Percentiles rank a stretch among this genome's conserved stretches.
phyloP scores from a whole-genome alignment of 768 basidiomycete genomes.

The Boletus fagicola region DNA sequence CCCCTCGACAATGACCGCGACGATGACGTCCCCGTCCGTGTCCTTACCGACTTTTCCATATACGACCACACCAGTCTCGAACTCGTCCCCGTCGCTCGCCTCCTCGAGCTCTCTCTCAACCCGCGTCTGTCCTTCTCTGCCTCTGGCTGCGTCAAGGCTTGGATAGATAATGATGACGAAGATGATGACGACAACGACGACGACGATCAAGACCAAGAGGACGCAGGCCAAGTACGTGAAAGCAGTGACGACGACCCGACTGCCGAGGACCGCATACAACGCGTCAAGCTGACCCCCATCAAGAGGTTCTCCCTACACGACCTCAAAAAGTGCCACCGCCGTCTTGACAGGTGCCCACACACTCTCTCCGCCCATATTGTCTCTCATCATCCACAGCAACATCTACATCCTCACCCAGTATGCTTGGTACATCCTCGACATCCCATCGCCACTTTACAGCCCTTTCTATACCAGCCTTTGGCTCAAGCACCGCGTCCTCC shows the following conservation, averaged over 20 bases:
- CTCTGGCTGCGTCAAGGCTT: slow-evolving; percentile 40
- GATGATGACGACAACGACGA: slow-evolving; percentile 28
- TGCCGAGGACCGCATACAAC: slow-evolving; percentile 20
- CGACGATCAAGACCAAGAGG: slow-evolving; percentile 20
- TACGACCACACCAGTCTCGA: slow-evolving; percentile 41
- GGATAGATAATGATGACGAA: slow-evolving; percentile 34
- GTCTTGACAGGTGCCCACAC: slow-evolving; percentile 44
- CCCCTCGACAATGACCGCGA: slow-evolving; percentile 26
- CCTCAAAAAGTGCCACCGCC: slow-evolving; percentile 19
- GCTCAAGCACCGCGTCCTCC: slow-evolving; percentile 48
- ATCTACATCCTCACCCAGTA: slow-evolving; percentile 59
- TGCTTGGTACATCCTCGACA: slow-evolving; percentile 70
- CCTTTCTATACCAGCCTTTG: slow-evolving; percentile 48
- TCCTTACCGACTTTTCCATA: slow-evolving; percentile 52
- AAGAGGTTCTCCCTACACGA: slow-evolving; percentile 49
- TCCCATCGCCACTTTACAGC: slow-evolving; percentile 46
- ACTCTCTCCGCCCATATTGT: background rate
- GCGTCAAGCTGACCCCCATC: slow-evolving; percentile 43
- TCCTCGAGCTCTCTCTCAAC: slow-evolving; percentile 35
- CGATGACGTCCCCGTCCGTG: slow-evolving; percentile 52
- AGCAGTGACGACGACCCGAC: background rate
- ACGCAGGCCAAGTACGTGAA: slow-evolving; percentile 13
- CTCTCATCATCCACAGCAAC: slow-evolving; percentile 42
- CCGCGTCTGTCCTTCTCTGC: slow-evolving; percentile 32
- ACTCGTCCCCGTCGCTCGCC: slow-evolving; percentile 40